Evolutionary conservation across 2,329 filamentous ascomycete species (phyloP).

Genomic region (Cercospora brassicicola): DNA sequence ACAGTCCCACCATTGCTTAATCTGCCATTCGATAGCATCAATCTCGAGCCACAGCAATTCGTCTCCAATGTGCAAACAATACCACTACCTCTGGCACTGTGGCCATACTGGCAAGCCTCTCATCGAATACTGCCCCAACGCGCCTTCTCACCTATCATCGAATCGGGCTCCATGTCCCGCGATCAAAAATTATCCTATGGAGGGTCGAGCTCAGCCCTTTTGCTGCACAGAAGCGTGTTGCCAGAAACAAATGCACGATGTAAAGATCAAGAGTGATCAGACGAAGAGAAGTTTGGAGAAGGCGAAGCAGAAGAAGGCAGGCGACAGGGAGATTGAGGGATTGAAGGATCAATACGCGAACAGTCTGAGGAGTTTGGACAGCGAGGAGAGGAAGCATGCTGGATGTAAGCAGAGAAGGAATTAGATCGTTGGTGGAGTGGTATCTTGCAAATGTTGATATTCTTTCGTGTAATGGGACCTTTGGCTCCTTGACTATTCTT

Average conservation of each 20-base stretch:
- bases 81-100: slow-evolving; percentile 12
- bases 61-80: slow-evolving; percentile 11
- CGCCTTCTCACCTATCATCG: not conserved
- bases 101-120: slow-evolving; percentile 11
- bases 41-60: not conserved
- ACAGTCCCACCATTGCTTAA: not conserved
- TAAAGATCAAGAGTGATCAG: slow-evolving; percentile 9
- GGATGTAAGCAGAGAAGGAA: slow-evolving; percentile 12
- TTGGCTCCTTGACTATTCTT: too few species aligned
- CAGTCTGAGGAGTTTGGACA: slow-evolving; percentile 1
- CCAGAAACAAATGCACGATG: slow-evolving; percentile 4
- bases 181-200: not conserved
- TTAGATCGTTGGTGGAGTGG: not conserved
- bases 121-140: slow-evolving; percentile 2
- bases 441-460: not conserved
- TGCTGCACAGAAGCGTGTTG: slow-evolving; percentile 15
- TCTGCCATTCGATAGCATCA: not conserved
- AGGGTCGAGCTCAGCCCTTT: not conserved
- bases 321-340: slow-evolving; percentile 6
- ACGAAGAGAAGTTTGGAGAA: slow-evolving; percentile 14
- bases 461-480: too few species aligned
- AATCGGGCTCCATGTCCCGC: not conserved
- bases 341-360: slow-evolving; percentile 1
- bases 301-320: not conserved
- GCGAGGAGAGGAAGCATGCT: slow-evolving; percentile 11